phyloP scores from a whole-genome alignment of 495 filamentous ascomycete genomes.

The Neurospora sp. region DNA sequence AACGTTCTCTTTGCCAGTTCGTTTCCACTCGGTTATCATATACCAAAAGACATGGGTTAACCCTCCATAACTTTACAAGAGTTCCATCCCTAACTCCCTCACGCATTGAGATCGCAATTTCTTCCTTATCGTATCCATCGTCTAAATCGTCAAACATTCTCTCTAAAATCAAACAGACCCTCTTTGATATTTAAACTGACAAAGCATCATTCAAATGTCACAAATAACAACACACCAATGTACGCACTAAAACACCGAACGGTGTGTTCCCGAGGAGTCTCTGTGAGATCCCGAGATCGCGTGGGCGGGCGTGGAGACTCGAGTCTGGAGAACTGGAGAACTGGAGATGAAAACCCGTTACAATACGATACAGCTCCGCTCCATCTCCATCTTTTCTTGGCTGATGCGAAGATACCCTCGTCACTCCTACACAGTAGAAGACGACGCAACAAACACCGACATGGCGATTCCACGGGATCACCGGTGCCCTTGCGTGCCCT shows the following conservation, averaged over 20 bases:
- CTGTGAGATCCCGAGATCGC: background rate
- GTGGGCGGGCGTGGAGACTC: background rate
- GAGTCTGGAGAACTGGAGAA: background rate
- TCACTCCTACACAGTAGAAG: background rate
- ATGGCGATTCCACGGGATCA: background rate
- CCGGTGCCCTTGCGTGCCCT: background rate
- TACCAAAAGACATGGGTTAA: background rate
- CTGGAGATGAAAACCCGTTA: background rate
- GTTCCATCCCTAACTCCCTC: background rate
- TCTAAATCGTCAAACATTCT: background rate
- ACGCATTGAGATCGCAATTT: background rate
- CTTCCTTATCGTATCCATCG: background rate
- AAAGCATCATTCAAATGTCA: background rate
- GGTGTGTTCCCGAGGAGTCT: no score
- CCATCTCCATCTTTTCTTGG: background rate
- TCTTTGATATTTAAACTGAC: no score
- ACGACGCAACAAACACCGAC: background rate
- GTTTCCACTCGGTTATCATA: background rate
- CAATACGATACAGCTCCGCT: background rate
- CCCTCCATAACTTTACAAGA: background rate
- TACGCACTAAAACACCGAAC: background rate
- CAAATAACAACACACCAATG: background rate
- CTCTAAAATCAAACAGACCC: background rate
- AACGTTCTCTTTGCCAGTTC: background rate
- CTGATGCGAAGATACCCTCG: background rate